Evolutionary conservation across 352 stramenopile species (phyloP), one percentile per base, ranked within the genome.

Genomic region (Pythium guiyangense): DNA sequence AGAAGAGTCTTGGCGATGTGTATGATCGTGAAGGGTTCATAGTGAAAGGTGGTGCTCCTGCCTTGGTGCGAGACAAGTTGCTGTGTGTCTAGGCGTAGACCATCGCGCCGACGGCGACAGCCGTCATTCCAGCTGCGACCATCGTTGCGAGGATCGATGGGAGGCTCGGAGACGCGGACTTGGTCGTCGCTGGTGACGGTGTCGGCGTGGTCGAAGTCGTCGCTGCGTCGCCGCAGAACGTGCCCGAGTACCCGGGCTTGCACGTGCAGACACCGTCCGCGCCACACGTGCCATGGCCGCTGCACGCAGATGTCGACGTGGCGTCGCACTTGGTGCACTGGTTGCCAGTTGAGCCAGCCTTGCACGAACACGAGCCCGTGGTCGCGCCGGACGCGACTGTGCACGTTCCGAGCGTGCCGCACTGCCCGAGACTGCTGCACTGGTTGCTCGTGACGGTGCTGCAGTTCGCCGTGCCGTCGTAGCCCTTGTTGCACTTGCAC

Each of bases 401-500:
- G 40, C 84, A 93, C 8, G 63, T 80, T 35, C 83, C 80, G 29
- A 69, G 26, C 1, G 73, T 69, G 44, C 80, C 84, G 48, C 84
- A 93, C 59, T 89, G 80, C 1, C 77, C 62, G 44, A 90, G 73
- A 54, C 69, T 90, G 63, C 79, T 88, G 64, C 84, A 93, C 10
- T 80, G 63, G 60, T 90, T 91, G 49, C 77, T 90, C 26, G 63
- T 69, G 14, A 73, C 62, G 0, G 52, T 54, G 42, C 66, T 57
- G 71, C 84, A 93, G 57, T 74, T 77, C 55, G 83, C 67, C 42
- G 70, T 74, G 43, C 62, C 58, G 49, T 80, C 72, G 63, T 84
- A 93, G 35, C 84, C 84, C 44, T 67, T 66, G 63, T 93, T 88
- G 66, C 84, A 93, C 54, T 85, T 77, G 66, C 84, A 93, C 50